These are phyloP conservation scores for Tricholoma sp. DNA, from an alignment of 768 basidiomycete species.

Conservation along the genomic window DNA sequence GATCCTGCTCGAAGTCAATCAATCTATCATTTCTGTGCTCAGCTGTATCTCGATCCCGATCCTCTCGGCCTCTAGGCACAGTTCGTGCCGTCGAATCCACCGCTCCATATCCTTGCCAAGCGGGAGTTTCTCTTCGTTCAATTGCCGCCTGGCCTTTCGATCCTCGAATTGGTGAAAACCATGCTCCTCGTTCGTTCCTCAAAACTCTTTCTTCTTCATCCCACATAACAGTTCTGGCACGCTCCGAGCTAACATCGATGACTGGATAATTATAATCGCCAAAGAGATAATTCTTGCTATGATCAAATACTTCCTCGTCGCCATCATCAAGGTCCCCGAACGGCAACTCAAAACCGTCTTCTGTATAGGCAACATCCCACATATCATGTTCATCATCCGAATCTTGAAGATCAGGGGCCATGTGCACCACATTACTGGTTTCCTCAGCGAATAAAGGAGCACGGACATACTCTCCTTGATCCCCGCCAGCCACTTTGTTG, in stretches of 20 bases:
- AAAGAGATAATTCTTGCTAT: slow-evolving; percentile 77
- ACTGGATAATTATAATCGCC: slow-evolving; percentile 90
- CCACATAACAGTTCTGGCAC: slow-evolving; percentile 61
- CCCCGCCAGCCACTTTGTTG: slow-evolving; percentile 34
- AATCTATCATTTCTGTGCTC: slow-evolving; percentile 20
- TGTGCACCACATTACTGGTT: slow-evolving; percentile 58
- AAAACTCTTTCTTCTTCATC: slow-evolving; percentile 84
- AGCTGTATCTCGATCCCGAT: not conserved
- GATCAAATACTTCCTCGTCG: slow-evolving; percentile 72
- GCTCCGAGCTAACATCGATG: slow-evolving; percentile 82
- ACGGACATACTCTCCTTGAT: slow-evolving; percentile 53
- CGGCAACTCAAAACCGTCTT: slow-evolving; percentile 52
- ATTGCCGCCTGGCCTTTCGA: slow-evolving; percentile 36
- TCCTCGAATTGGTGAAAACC: slow-evolving; percentile 58
- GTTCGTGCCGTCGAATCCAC: slow-evolving; percentile 28
- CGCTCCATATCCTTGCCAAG: slow-evolving; percentile 57
- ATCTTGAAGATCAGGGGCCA: slow-evolving; percentile 49
- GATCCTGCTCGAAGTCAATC: slow-evolving; percentile 46
- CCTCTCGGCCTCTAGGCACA: slow-evolving; percentile 2
- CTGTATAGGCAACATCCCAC: slow-evolving; percentile 28
- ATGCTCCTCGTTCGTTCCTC: slow-evolving; percentile 67
- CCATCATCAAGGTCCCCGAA: slow-evolving; percentile 65
- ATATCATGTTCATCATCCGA: slow-evolving; percentile 35
- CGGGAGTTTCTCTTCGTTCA: slow-evolving; percentile 32
- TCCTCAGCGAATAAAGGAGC: slow-evolving; percentile 72